Percentiles rank a stretch among this genome's conserved stretches.
Evolutionary conservation across 2,329 filamentous ascomycete genomes (phyloP).

Genomic region (Phaeosphaeriaceae sp.): DNA sequence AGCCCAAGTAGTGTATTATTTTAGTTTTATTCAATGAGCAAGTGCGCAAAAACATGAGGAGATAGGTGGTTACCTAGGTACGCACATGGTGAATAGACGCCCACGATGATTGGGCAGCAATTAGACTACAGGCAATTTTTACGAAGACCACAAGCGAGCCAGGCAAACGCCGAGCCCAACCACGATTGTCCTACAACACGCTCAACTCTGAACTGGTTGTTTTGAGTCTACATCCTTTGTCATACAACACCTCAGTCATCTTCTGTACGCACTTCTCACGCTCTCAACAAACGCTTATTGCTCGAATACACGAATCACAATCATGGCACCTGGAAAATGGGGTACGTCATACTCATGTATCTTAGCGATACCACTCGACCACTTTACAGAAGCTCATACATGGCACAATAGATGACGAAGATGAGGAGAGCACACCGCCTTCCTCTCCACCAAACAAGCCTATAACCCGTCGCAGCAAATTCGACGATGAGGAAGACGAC

Average conservation of each 20-base stretch:
- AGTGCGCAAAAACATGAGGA: too few relatives aligned
- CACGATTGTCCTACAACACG: slow-evolving; percentile 32
- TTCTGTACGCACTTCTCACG: not conserved
- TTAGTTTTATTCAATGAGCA: not conserved
- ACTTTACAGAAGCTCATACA: slow-evolving; percentile 22
- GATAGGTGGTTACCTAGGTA: not conserved
- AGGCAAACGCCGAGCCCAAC: slow-evolving; percentile 32
- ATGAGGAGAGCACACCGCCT: slow-evolving; percentile 62
- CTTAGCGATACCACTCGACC: slow-evolving; percentile 24
- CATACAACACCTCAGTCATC: not conserved
- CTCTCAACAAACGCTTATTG: not conserved
- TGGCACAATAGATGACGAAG: slow-evolving; percentile 55
- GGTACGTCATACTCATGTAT: slow-evolving; percentile 47
- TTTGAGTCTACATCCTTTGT: slow-evolving; percentile 15
- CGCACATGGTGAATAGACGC: not conserved
- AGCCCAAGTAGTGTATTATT: too few relatives aligned
- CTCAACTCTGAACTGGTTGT: slow-evolving; percentile 23
- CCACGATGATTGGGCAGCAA: slow-evolving; percentile 39
- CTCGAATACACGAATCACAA: slow-evolving; percentile 25
- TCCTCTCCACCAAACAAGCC: slow-evolving; percentile 55
- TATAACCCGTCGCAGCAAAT: slow-evolving; percentile 67
- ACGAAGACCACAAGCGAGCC: slow-evolving; percentile 26
- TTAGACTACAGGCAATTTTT: slow-evolving; percentile 26
- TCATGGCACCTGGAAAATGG: slow-evolving; percentile 50
- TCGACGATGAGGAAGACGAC: slow-evolving; percentile 89